phyloP scores from a whole-genome alignment of 352 stramenopile genomes.

The Pythium volutum region DNA sequence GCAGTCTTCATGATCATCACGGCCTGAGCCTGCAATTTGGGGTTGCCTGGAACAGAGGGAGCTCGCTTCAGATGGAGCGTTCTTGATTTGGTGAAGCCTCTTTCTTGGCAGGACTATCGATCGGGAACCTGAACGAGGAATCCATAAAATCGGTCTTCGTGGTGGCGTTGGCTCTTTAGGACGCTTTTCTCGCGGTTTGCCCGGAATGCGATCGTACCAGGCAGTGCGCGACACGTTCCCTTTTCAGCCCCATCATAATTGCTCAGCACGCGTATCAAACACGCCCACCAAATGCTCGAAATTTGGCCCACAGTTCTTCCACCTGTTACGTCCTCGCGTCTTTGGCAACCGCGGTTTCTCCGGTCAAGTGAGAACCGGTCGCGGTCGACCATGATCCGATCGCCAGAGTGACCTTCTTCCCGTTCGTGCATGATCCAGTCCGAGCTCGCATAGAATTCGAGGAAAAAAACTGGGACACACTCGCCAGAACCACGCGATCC shows the following conservation, averaged over 20 bases:
- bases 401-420: not conserved
- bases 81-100: too few species aligned
- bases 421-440: not conserved
- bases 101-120: too few species aligned
- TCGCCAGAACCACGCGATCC: constrained; percentile 18
- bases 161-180: too few species aligned
- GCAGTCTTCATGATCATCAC: too few species aligned
- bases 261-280: constrained; percentile 4
- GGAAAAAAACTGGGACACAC: not conserved
- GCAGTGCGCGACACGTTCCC: constrained; percentile 1
- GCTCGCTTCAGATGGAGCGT: too few species aligned
- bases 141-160: too few species aligned
- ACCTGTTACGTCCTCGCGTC: not conserved
- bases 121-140: too few species aligned
- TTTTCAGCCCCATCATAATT: not conserved
- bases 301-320: not conserved
- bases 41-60: too few species aligned
- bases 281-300: not conserved
- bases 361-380: not conserved
- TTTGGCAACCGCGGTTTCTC: constrained; percentile 4
- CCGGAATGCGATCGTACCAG: not conserved
- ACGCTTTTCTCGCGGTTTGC: too few species aligned
- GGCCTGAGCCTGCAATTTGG: too few species aligned
- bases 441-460: not conserved
- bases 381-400: constrained; percentile 2